Conservation (phyloP, 2,329 filamentous ascomycete genomes). For the Monilinia laxa region DNA sequence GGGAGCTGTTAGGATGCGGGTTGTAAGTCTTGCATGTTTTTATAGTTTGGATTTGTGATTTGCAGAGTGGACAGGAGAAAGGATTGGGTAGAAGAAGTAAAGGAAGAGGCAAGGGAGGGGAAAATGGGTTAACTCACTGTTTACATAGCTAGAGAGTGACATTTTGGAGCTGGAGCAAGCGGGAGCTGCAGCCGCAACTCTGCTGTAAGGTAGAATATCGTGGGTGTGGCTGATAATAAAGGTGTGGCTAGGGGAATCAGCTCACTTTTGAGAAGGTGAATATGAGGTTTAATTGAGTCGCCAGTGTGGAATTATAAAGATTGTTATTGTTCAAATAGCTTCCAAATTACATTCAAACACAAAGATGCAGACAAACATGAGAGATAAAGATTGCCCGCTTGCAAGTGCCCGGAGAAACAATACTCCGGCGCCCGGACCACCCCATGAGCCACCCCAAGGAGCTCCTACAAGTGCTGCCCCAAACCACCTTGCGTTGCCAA, state of each 20-base stretch:
- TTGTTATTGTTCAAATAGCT: constrained; percentile 8
- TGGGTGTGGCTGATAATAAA: not conserved
- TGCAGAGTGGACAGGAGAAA: not conserved
- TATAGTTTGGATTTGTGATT: constrained; percentile 3
- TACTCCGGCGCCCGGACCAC: constrained; percentile 2
- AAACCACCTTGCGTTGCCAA: not conserved
- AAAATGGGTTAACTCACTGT: constrained; percentile 46
- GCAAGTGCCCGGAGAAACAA: not conserved
- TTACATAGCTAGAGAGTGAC: constrained; percentile 55
- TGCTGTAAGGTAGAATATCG: constrained; percentile 30
- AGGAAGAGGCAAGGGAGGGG: constrained; percentile 6
- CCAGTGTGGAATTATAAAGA: not conserved
- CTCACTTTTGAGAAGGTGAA: not conserved
- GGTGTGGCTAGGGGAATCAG: not conserved
- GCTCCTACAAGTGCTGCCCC: too few relatives aligned
- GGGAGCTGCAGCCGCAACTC: constrained; percentile 30
- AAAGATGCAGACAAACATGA: not conserved
- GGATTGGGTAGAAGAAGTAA: not conserved
- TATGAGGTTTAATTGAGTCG: not conserved
- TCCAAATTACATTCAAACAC: not conserved
- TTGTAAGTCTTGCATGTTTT: constrained; percentile 37
- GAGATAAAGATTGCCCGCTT: not conserved
- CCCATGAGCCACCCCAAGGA: not conserved
- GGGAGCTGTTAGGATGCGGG: constrained; percentile 40
- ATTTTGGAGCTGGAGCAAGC: constrained; percentile 39